Base-by-base conservation (phyloP, 169 alveolate species). In the Plasmodium fragile region DNA sequence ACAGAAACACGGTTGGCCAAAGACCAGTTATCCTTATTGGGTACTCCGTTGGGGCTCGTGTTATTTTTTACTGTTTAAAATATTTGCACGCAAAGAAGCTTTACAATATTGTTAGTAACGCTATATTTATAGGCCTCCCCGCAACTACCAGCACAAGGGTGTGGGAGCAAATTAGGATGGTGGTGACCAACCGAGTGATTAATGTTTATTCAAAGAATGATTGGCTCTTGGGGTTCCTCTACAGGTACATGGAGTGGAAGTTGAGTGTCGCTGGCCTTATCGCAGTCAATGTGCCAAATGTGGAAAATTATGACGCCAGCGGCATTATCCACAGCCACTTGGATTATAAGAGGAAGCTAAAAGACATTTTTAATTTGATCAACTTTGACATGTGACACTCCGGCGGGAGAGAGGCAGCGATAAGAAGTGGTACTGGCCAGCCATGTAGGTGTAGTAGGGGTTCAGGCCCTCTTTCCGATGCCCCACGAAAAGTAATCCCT, bases 41-140 rank as follows among this genome's bases (percentile, higher is more conserved):
- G 36, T 97, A 97, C 95, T 94, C 98, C 92, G 97, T 98, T 96
- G 99, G 99, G 25, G 99, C 99, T 16, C 95, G 99, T 6, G 98
- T 97, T 43, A 96, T 98, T 32, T 95, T 96, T 91, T 94, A 97
- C 82, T 95, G 98, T 36, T 94, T 98, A 65, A 96, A 97, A 94
- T 97, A 96, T 59, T 95, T 98, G 73, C 94, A 97, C 92, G 94
- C 95, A 77, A 82, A 95, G 94, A 92, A 96, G 49, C 92, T 95
- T 73, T 92, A 96, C 72, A 94, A 95, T 94, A 85, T 95, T 80
- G 97, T 98, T 43, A 95, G 95, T 90, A 98, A 97, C 87, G 98
- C 96, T 83, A 97, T 97, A 41, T 92, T 98, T 80, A 96, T 97
- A 89, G 99, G 99, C 18, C 95, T 97, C 52, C 99, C 99, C 11